Percentiles rank a stretch among this genome's conserved stretches.
Conservation (phyloP, 768 basidiomycete genomes). For the Collybia sordida region DNA sequence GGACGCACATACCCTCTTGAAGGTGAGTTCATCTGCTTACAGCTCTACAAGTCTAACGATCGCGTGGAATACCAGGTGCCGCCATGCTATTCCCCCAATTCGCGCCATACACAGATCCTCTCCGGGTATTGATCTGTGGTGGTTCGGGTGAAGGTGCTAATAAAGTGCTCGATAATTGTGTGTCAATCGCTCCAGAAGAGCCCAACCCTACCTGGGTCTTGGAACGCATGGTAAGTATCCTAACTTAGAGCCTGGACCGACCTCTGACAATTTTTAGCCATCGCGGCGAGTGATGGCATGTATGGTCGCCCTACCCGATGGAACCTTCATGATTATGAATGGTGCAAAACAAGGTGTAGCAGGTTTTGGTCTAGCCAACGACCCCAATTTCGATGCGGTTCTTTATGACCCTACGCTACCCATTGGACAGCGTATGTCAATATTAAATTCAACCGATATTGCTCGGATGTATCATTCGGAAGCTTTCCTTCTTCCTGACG, state of each 20-base stretch:
- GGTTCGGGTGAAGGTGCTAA: slow-evolving; percentile 64
- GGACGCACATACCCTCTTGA: slow-evolving; percentile 80
- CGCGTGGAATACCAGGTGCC: slow-evolving; percentile 32
- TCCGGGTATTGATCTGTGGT: slow-evolving; percentile 73
- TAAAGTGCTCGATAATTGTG: slow-evolving; percentile 64
- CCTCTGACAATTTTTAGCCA: slow-evolving; percentile 39
- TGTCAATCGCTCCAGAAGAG: slow-evolving; percentile 65
- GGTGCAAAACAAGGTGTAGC: slow-evolving; percentile 71
- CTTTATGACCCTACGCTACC: slow-evolving; percentile 70
- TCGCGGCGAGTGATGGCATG: slow-evolving; percentile 76
- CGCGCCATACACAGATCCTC: slow-evolving; percentile 72
- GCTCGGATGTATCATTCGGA: slow-evolving; percentile 79
- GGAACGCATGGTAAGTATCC: slow-evolving; percentile 70
- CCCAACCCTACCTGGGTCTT: slow-evolving; percentile 62
- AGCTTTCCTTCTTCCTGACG: slow-evolving; percentile 73
- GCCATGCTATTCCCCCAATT: slow-evolving; percentile 68
- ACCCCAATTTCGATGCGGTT: slow-evolving; percentile 64
- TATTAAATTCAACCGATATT: slow-evolving; percentile 67
- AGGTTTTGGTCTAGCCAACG: slow-evolving; percentile 67
- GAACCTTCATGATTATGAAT: slow-evolving; percentile 77
- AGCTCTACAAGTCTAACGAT: neutral
- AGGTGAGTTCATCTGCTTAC: slow-evolving; percentile 24
- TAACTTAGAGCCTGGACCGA: neutral
- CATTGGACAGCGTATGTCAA: slow-evolving; percentile 59
- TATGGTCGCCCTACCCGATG: slow-evolving; percentile 69